Evolutionary conservation across 257 asterid species (phyloP).

Genomic region (Solanum boliviense): DNA sequence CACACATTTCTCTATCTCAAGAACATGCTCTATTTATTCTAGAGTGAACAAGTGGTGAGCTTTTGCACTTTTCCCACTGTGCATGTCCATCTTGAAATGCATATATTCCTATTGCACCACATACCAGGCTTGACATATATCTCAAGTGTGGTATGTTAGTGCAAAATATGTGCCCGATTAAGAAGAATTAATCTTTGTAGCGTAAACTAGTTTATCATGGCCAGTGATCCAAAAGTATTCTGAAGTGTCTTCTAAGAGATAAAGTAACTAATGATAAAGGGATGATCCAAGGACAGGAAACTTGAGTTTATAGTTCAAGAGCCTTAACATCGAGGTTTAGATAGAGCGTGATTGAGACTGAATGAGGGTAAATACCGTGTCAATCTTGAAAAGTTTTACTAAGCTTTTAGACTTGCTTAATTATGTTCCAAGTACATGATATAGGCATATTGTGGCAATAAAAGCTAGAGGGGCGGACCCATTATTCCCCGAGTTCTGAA

Average conservation of each 20-base stretch:
- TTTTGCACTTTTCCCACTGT: not conserved
- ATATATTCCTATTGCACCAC: not conserved
- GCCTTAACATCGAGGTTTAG: not conserved
- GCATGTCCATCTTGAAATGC: not conserved
- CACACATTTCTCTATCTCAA: not conserved
- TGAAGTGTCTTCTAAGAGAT: not conserved
- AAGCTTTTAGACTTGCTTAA: not conserved
- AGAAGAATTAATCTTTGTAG: not conserved
- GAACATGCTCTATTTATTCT: not conserved
- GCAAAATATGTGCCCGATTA: not conserved
- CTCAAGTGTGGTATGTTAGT: not conserved
- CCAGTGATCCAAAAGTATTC: not conserved
- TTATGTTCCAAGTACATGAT: not conserved
- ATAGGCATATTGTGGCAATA: not conserved
- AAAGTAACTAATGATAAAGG: not conserved
- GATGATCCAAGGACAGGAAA: not conserved
- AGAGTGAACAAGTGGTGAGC: not conserved
- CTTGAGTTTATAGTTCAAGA: not conserved
- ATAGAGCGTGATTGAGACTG: not conserved
- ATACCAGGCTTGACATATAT: not conserved
- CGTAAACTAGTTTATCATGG: not conserved
- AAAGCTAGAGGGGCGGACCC: not conserved
- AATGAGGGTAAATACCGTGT: not conserved
- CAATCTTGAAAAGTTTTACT: not conserved
- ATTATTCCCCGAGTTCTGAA: not conserved